Evolutionary conservation across 2,329 filamentous ascomycete genomes (phyloP).

Genomic region (Akanthomyces uredinophilus): DNA sequence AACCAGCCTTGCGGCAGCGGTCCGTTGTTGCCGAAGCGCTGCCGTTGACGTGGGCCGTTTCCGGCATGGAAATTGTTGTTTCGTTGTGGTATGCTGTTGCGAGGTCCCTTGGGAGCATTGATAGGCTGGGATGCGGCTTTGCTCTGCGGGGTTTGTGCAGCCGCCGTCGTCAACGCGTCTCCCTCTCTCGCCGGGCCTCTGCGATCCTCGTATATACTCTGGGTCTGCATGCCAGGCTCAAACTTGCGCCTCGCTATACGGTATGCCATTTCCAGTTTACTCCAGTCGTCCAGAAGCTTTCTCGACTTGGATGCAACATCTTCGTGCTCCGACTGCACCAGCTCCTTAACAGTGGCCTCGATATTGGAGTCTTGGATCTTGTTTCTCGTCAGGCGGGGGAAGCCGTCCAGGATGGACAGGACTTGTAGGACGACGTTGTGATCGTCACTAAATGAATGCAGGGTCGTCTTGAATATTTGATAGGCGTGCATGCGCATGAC

Average conservation of each 20-base stretch:
- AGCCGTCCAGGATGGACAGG: slow-evolving; percentile 79
- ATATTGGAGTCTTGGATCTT: slow-evolving; percentile 97
- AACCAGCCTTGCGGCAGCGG: slow-evolving; percentile 83
- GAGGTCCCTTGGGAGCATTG: slow-evolving; percentile 53
- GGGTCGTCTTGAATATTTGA: slow-evolving; percentile 81
- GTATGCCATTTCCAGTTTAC: slow-evolving; percentile 83
- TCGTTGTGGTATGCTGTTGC: slow-evolving; percentile 54
- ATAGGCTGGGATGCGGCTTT: slow-evolving; percentile 40
- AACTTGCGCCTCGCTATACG: slow-evolving; percentile 87
- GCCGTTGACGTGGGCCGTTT: slow-evolving; percentile 36
- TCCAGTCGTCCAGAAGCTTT: slow-evolving; percentile 76
- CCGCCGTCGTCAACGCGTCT: slow-evolving; percentile 21
- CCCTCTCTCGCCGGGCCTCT: slow-evolving; percentile 44
- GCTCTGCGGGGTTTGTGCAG: slow-evolving; percentile 33
- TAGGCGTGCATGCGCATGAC: slow-evolving; percentile 98
- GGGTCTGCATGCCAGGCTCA: slow-evolving; percentile 58
- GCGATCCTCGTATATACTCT: slow-evolving; percentile 58
- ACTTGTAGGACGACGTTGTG: slow-evolving; percentile 85
- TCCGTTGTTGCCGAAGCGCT: slow-evolving; percentile 39
- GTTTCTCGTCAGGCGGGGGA: slow-evolving; percentile 88
- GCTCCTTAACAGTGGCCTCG: slow-evolving; percentile 68
- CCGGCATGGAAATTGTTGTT: slow-evolving; percentile 45
- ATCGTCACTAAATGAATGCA: slow-evolving; percentile 83
- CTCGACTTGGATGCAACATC: slow-evolving; percentile 68
- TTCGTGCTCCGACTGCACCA: slow-evolving; percentile 65